Base-by-base conservation (phyloP, 2,329 filamentous ascomycete genomes). In the Claviceps cyperi region DNA sequence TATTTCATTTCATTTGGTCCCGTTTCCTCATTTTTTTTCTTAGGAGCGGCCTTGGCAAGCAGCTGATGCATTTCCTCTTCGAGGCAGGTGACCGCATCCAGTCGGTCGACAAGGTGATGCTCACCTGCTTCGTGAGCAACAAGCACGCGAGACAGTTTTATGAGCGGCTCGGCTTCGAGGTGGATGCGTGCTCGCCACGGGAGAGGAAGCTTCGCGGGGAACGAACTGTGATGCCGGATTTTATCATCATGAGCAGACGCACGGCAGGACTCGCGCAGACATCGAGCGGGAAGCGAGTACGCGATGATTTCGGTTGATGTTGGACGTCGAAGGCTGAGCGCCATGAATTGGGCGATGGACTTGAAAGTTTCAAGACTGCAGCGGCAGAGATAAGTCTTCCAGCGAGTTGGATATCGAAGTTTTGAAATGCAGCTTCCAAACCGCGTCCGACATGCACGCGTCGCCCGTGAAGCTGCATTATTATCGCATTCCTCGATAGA, bases 121-220 rank as follows among this genome's bases (percentile, higher is more conserved):
- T 89, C 58, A 87, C 83, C 1, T 84, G 83, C 59, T 88, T 86
- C 59, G 64, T 73, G 48, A 70, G 71, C 53, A 89, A 89, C 59
- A 55, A 64, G 35, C 64, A 64, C 2, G 84, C 75, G 0, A 65
- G 75, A 40, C 59, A 56, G 2, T 83, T 87, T 56, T 89, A 89
- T 63, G 63, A 69, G 45, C 75, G 69, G 53, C 62, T 79, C 13
- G 83, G 83, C 0, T 83, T 78, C 58, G 64, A 54, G 38, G 69
- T 64, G 43, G 80, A 83, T 56, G 71, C 69, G 8, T 73, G 70
- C 46, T 80, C 78, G 14, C 80, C 80, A 0, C 60, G 60, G 37
- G 69, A 75, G 36, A 69, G 74, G 54, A 71, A 66, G 51, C 63
- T 84, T 52, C 67, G 80, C 5, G 71, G 68, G 46, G 78, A 76